A percentile compares a stretch with the other conserved stretches of the same genome.
Conservation (phyloP, 2,329 filamentous ascomycete species). For the Fusarium tupiense region DNA sequence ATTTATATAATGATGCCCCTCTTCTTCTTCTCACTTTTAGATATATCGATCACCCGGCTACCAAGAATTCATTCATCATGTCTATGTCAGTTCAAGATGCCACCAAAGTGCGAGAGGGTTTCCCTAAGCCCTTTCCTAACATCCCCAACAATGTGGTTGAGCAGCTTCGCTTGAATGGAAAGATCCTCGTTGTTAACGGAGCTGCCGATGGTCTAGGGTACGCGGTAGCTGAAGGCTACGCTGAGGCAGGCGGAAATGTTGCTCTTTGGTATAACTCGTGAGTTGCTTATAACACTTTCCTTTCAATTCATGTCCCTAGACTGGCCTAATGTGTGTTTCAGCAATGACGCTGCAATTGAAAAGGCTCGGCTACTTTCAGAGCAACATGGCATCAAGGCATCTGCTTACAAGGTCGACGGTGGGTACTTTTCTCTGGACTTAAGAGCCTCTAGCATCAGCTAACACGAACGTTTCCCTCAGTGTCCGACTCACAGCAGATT, state of each 20-base stretch:
- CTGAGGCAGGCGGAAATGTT: conserved; percentile 55
- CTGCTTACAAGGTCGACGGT: conserved; percentile 57
- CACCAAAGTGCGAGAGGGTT: conserved; percentile 31
- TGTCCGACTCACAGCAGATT: conserved; percentile 51
- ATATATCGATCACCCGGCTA: not conserved
- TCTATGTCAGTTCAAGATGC: conserved; percentile 43
- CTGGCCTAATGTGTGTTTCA: not conserved
- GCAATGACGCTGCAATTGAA: conserved; percentile 49
- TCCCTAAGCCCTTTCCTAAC: conserved; percentile 40
- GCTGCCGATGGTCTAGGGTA: conserved; percentile 57
- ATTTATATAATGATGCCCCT: conserved; percentile 12
- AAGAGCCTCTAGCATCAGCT: not conserved
- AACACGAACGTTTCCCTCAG: conserved; percentile 33
- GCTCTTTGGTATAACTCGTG: conserved; percentile 49
- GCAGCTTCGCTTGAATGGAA: conserved; percentile 55
- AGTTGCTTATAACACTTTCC: not conserved
- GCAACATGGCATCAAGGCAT: conserved; percentile 49
- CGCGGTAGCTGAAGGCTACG: conserved; percentile 56
- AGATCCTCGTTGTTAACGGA: conserved; percentile 55
- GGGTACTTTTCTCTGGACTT: not conserved
- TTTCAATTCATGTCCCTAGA: not conserved
- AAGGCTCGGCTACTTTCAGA: conserved; percentile 48
- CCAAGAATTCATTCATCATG: conserved; percentile 25
- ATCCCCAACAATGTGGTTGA: conserved; percentile 53
- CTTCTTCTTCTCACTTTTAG: not conserved